Evolutionary conservation across 805 yeast species (phyloP).

Genomic region (Starmerella tilneyi): DNA sequence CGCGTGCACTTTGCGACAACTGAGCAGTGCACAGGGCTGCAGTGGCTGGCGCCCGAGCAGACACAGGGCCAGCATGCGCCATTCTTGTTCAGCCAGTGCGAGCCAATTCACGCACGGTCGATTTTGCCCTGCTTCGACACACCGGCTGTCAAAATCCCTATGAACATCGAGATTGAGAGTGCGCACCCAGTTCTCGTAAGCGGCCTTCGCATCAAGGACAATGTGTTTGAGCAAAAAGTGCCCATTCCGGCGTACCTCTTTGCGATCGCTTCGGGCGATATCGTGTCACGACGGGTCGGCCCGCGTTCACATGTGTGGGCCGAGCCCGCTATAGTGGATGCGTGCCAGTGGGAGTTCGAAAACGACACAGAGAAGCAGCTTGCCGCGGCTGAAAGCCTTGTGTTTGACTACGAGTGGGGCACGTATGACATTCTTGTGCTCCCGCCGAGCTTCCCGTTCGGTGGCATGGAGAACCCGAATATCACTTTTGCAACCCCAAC

Average conservation of each 20-base stretch:
- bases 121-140: conserved; percentile 87
- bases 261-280: conserved; percentile 77
- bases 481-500: conserved; percentile 88
- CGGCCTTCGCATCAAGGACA: conserved; percentile 41
- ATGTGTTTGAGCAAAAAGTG: conserved; percentile 52
- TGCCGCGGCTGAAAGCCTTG: conserved; percentile 61
- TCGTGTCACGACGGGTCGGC: conserved; percentile 57
- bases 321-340: conserved; percentile 58
- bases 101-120: conserved; percentile 82
- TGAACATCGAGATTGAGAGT: conserved; percentile 48
- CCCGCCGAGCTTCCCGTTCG: conserved; percentile 72
- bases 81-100: conserved; percentile 78
- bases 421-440: conserved; percentile 70
- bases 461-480: conserved; percentile 93
- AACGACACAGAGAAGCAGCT: conserved; percentile 69
- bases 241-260: conserved; percentile 81
- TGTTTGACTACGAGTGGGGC: conserved; percentile 76
- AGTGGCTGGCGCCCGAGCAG: conserved; percentile 66
- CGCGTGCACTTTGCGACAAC: conserved; percentile 58
- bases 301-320: conserved; percentile 78
- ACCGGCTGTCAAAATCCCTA: conserved; percentile 68
- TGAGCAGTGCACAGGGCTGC: conserved; percentile 66
- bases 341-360: conserved; percentile 70
- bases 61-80: conserved; percentile 63
- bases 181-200: conserved; percentile 63